Conservation (phyloP, 2,329 filamentous ascomycete genomes). For the Chrysosporium queenslandicum region DNA sequence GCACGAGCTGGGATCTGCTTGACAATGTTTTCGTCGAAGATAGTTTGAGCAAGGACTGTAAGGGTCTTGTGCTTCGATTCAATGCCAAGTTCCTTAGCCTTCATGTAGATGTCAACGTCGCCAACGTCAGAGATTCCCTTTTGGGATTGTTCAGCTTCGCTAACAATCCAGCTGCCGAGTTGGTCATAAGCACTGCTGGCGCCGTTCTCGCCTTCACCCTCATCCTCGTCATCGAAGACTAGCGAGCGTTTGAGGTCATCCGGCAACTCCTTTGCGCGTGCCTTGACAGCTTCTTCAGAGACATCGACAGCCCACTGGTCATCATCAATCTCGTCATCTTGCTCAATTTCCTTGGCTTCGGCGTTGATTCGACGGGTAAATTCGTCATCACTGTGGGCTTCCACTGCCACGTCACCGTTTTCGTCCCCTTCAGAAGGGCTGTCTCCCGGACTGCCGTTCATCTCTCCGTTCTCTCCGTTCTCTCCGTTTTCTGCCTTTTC, state of each 20-base stretch:
- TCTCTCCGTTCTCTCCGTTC: constrained; percentile 47
- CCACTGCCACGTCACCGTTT: constrained; percentile 55
- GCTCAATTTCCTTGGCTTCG: constrained; percentile 62
- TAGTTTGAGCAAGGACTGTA: constrained; percentile 79
- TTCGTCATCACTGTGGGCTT: constrained; percentile 81
- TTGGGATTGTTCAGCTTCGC: constrained; percentile 57
- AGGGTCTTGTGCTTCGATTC: constrained; percentile 90
- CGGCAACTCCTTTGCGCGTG: constrained; percentile 86
- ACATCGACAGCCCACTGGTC: constrained; percentile 95
- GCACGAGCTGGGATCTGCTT: constrained; percentile 79
- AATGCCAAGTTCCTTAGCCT: constrained; percentile 92
- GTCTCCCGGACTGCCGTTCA: constrained; percentile 54
- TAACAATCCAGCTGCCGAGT: constrained; percentile 84
- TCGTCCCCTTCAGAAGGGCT: constrained; percentile 54
- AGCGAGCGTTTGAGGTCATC: constrained; percentile 89
- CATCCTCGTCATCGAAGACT: constrained; percentile 68
- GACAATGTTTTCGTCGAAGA: constrained; percentile 84
- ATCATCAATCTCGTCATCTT: constrained; percentile 61
- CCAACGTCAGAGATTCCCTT: constrained; percentile 69
- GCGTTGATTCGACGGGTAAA: constrained; percentile 65
- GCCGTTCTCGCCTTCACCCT: constrained; percentile 68
- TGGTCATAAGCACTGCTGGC: constrained; percentile 74
- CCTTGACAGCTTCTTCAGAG: constrained; percentile 88
- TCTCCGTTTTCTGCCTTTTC: constrained; percentile 50
- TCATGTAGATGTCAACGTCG: constrained; percentile 86